Conservation (phyloP, 306 rosid genomes). For the Boehmeria nivea region DNA sequence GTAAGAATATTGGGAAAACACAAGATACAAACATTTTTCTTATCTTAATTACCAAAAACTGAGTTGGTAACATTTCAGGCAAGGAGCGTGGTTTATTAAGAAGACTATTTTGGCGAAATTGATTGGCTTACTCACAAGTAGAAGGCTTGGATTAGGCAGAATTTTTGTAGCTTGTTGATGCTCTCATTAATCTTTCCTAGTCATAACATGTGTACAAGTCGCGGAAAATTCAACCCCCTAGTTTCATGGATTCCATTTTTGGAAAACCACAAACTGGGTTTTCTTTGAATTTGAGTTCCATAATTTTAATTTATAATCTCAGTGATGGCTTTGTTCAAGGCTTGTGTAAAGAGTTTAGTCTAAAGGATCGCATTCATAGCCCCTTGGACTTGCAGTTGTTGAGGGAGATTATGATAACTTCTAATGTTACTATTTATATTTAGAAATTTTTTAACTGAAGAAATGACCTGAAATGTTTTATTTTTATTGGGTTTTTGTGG, state of each 20-base stretch:
- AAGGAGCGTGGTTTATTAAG: slow-evolving; percentile 19
- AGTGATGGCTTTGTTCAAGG: slow-evolving; percentile 2
- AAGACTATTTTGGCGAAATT: slow-evolving; percentile 22
- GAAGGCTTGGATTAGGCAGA: neutral
- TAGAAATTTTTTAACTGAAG: no score
- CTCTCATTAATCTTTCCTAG: neutral
- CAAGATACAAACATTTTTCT: no score
- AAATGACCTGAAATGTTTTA: no score
- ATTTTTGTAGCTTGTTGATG: slow-evolving; percentile 10
- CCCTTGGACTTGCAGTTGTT: no score
- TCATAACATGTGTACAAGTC: neutral
- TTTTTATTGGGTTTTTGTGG: no score
- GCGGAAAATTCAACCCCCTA: neutral
- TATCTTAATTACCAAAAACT: neutral
- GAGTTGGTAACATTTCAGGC: slow-evolving; percentile 9
- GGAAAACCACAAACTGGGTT: no score
- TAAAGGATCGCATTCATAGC: no score
- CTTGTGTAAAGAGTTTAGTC: neutral
- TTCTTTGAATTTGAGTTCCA: no score
- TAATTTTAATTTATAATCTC: neutral
- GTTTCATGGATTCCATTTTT: neutral
- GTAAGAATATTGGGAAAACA: slow-evolving; percentile 7
- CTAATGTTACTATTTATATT: no score
- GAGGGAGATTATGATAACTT: no score
- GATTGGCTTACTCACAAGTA: slow-evolving; percentile 5